phyloP scores from a whole-genome alignment of 345 rosid species.

The Moricandia arvensis region DNA sequence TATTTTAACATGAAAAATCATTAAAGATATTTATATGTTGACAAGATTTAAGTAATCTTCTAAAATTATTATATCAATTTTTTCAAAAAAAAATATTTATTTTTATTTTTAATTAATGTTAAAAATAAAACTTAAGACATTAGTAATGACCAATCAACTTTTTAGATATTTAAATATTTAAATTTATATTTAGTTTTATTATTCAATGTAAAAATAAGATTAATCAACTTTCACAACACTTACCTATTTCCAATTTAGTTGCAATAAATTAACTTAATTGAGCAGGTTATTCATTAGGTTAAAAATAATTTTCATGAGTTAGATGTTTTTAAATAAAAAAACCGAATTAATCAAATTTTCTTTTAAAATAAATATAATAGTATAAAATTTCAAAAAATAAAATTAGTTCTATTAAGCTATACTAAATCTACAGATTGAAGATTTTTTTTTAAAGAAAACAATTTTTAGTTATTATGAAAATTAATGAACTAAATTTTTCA shows the following conservation, averaged over 20 bases:
- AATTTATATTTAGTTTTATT: not conserved
- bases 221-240: not conserved
- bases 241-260: not conserved
- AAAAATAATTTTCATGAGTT: not conserved
- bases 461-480: no score
- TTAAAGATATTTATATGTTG: not conserved
- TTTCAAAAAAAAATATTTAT: no score
- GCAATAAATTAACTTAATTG: not conserved
- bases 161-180: not conserved
- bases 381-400: not conserved
- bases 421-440: no score
- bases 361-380: not conserved
- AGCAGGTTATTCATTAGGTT: not conserved
- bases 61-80: not conserved
- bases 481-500: no score
- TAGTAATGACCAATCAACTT: not conserved
- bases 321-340: not conserved
- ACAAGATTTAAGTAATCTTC: not conserved
- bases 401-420: not conserved
- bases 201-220: not conserved
- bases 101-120: not conserved
- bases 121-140: not conserved
- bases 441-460: no score
- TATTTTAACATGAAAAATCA: not conserved
- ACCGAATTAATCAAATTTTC: not conserved